Base-by-base conservation (phyloP, 495 filamentous ascomycete species). In the Corynascus novoguineensis region DNA sequence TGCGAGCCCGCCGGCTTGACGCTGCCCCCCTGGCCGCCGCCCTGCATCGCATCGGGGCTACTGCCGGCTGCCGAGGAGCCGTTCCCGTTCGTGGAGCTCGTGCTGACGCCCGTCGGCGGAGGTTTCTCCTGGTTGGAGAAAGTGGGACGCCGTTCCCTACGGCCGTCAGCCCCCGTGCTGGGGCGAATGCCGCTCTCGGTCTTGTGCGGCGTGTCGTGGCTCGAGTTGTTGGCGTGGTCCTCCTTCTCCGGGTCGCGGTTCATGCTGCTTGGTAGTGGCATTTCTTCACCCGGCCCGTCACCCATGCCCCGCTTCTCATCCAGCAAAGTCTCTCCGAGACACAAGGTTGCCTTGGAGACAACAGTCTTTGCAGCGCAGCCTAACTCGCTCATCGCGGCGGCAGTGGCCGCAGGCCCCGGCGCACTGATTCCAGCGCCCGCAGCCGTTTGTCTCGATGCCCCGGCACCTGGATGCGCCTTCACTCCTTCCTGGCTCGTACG, bases 51-150 rank as follows among this genome's bases (percentile, higher is more conserved):
- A 54, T 50, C 25, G 56, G n/a, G 6, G 53, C 61, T 47, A 50
- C 24, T 61, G 48, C 19, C 48, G 42, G 44, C 5, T 28, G 45
- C 15, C 15, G 47, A 50, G 12, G 15, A 25, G 25, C 40, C 55
- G 52, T 49, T 52, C 25, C 45, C 59, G 48, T 53, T 52, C 19
- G 25, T 11, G 22, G 37, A 42, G 24, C 54, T 68, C 34, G 50
- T 47, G 24, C 58, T 62, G 41, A 61, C 60, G 12, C 66, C 58
- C 10, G 72, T 67, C 38, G 60, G 66, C 4, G 68, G 65, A 9
- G 71, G 71, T 58, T 72, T 73, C 31, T 76, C 74, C n/a, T 61
- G 63, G 1, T 67, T 68, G 32, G 74, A 75, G 46, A 78, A 75
- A 15, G 75, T 78, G 4, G 75, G 63, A 9, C 71, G 69, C 29